Evolutionary conservation across 352 stramenopile genomes (phyloP), one percentile per base, ranked within the genome.

Genomic region (Aphanomyces astaci): DNA sequence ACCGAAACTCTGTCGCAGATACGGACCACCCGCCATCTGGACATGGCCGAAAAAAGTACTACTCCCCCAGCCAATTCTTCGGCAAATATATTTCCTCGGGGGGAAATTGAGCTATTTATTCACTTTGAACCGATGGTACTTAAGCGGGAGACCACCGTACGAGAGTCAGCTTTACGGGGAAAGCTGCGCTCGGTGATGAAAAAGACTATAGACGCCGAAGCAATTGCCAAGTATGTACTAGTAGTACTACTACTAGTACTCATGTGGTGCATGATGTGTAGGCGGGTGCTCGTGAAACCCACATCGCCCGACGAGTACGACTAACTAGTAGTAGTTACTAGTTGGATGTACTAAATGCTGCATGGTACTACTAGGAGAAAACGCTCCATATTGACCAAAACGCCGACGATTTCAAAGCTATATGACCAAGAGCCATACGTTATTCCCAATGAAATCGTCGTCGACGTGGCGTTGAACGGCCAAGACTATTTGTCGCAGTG

Each of bases 391-490:
- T 53, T 25, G 45, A 10, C 9, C 9, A 7, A 19, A 7, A 24
- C 13, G 4, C 13, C 22, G 4, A 25, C 24, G 13, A 25, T 24
- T 19, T 25, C 45, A 25, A 7, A 19, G 9, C 13, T 10, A 4
- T 9, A 7, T 17, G 2, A 54, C 2, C 33, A 39, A 36, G n/a
- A 32, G 11, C 3, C 70, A 17, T 78, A 75, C 9, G 22, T 78
- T 5, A 64, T 86, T 5, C 79, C 81, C 0, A 89, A 68, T 1
- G 81, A 89, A 36, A 60, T 89, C 32, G 57, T 77, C 1, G 71
- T 85, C 0, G 81, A 89, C 32, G 43, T 89, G 2, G 81, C 81
- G 10, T 72, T 89, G 11, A 89, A 89, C 57, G 81, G 81, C 1
- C 81, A 89, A 63, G 79, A 89, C 46, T 89, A 85, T 22, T 80